Percentiles rank a stretch among this genome's conserved stretches.
Evolutionary conservation across 345 rosid genomes (phyloP).

Genomic region (Punica granatum): DNA sequence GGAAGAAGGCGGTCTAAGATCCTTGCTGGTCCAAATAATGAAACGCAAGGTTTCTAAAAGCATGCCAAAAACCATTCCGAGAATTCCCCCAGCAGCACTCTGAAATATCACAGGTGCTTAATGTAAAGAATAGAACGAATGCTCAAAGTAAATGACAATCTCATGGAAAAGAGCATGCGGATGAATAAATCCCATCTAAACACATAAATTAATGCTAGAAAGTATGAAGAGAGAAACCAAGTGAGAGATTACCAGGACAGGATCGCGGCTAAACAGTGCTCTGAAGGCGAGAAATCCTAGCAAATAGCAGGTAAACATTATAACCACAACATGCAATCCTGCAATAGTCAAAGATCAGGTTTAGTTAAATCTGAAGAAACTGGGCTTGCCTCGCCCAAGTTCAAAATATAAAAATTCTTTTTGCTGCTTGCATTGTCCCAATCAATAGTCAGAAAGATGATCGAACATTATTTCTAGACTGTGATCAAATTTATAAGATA

Average conservation of each 20-base stretch:
- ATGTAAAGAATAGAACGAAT: not conserved
- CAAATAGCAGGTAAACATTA: conserved; percentile 94
- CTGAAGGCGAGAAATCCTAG: conserved; percentile 75
- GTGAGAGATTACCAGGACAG: conserved; percentile 43
- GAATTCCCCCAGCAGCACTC: conserved; percentile 96
- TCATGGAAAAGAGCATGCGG: not conserved
- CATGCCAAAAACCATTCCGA: conserved; percentile 83
- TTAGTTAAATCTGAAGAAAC: conserved; percentile 4
- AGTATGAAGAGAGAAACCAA: not conserved
- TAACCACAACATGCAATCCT: conserved; percentile 83
- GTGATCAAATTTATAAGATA: not conserved
- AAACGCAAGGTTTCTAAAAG: conserved; percentile 86
- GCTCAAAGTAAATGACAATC: not conserved
- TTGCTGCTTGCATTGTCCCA: not conserved
- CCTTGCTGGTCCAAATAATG: conserved; percentile 57
- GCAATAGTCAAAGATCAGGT: conserved; percentile 9
- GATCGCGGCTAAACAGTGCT: conserved; percentile 70
- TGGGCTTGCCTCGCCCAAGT: not conserved
- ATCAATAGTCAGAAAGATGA: not conserved
- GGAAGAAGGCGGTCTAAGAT: conserved; percentile 23
- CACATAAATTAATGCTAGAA: not conserved
- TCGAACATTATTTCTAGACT: not conserved
- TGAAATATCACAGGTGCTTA: conserved; percentile 14
- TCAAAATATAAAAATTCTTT: not conserved
- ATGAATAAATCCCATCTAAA: not conserved